Percentiles rank a stretch among this genome's conserved stretches.
phyloP scores from a whole-genome alignment of 306 rosid species.

The Styphnolobium japonicum region DNA sequence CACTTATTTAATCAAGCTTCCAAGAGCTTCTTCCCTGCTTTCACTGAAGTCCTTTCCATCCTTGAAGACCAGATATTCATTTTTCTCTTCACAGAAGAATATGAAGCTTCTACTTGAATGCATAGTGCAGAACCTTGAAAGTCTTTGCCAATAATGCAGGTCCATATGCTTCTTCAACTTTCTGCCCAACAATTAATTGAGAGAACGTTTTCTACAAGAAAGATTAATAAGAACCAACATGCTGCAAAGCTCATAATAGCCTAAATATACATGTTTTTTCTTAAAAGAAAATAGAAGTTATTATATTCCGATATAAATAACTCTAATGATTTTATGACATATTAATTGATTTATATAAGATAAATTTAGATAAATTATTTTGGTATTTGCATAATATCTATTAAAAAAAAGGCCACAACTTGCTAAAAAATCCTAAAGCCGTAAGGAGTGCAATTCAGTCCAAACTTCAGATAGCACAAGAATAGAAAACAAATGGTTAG shows the following conservation, averaged over 20 bases:
- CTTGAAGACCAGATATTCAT: slow-evolving; percentile 55
- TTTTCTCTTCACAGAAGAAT: slow-evolving; percentile 45
- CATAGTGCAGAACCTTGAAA: slow-evolving; percentile 51
- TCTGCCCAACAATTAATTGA: slow-evolving; percentile 20
- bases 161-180: slow-evolving; percentile 51
- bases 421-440: no score
- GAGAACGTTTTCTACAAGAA: neutral
- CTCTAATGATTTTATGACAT: no score
- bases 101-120: slow-evolving; percentile 47
- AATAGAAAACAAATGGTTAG: no score
- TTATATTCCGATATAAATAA: no score
- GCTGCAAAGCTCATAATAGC: neutral
- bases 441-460: no score
- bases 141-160: slow-evolving; percentile 51
- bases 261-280: no score
- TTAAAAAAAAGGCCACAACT: no score
- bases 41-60: slow-evolving; percentile 41
- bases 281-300: no score
- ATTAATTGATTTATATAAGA: no score
- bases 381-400: no score
- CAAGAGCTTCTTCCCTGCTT: slow-evolving; percentile 41
- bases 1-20: neutral
- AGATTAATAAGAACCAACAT: neutral
- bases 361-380: no score
- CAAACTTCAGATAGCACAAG: no score